Conservation (phyloP, 306 rosid species). For the Spatholobus suberectus region DNA sequence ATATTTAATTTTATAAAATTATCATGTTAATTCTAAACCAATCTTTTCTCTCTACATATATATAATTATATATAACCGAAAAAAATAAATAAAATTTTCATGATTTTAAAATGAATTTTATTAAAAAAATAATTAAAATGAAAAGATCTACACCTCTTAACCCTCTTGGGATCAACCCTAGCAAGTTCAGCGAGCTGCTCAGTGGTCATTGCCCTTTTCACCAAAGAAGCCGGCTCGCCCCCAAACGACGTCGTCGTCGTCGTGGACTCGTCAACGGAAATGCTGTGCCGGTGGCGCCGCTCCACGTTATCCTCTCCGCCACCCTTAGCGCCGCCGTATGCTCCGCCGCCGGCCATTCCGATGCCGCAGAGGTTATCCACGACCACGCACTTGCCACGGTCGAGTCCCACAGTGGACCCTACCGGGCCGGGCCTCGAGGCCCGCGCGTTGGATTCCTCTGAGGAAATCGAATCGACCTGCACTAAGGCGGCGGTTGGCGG, state of each 20-base stretch:
- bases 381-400: neutral
- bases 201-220: conserved; percentile 55
- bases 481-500: neutral
- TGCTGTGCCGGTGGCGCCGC: conserved; percentile 49
- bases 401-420: neutral
- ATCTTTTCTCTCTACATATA: too few relatives aligned
- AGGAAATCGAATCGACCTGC: neutral
- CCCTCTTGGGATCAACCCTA: conserved; percentile 66
- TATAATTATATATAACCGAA: neutral
- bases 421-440: neutral
- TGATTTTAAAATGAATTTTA: neutral
- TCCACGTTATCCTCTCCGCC: conserved; percentile 40
- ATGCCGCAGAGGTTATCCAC: neutral
- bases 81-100: neutral
- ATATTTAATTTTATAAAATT: neutral
- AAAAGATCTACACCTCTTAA: conserved; percentile 52
- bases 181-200: conserved; percentile 71
- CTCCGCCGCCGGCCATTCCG: conserved; percentile 26
- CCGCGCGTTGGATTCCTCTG: neutral
- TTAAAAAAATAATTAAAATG: neutral
- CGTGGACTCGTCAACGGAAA: conserved; percentile 52
- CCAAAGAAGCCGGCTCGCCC: neutral
- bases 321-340: neutral
- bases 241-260: conserved; percentile 35
- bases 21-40: neutral